Evolutionary conservation across 1,284 basidiomycete species (phyloP), one percentile per base, ranked within the genome.

Genomic region (Boletellus deceptivus): DNA sequence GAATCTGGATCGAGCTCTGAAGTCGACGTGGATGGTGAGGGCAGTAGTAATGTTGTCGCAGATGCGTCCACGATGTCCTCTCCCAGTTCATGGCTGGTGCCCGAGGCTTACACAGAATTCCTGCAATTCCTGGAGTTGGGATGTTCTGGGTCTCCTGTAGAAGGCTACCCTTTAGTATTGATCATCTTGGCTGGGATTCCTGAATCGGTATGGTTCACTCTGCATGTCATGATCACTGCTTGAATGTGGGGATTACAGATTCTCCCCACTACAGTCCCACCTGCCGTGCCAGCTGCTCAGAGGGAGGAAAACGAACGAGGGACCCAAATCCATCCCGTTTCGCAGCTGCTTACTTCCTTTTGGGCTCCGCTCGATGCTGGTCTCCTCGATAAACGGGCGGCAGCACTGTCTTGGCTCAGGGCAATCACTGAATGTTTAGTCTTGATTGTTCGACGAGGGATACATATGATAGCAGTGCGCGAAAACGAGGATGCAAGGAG

Each of bases 141-240:
- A 8, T 94, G 91, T 64, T 79, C 79, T 10, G 87, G 86, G 0
- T 83, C 84, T n/a, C 85, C 91, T 0, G 57, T 78, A 4, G 77
- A 86, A 56, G 87, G 86, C 3, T 95, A 93, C 62, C 89, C 90
- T 0, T 77, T 84, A 0, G 74, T 94, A 27, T 70, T 94, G 9
- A 72, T 95, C 35, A 76, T 93, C 22, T 63, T 96, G 4, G 88
- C 89, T 0, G 92, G 89, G 0, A 81, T 96, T 24, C 89, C 91
- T 6, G 33, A 45, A 34, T 48, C 55, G 49, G 62, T 64, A 61
- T 49, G 59, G 31, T 47, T 39, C 25, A 13, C 24, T 45, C 22
- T 48, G 14, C 3, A 20, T 31, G 24, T 20, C 11, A 34, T 35
- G 17, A 6, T 16, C 13, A 36, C 24, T 2, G 9, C 31, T 34